Evolutionary conservation across 208 protist genomes (phyloP), one percentile per base, ranked within the genome.

Genomic region (Phytomonas serpens): DNA sequence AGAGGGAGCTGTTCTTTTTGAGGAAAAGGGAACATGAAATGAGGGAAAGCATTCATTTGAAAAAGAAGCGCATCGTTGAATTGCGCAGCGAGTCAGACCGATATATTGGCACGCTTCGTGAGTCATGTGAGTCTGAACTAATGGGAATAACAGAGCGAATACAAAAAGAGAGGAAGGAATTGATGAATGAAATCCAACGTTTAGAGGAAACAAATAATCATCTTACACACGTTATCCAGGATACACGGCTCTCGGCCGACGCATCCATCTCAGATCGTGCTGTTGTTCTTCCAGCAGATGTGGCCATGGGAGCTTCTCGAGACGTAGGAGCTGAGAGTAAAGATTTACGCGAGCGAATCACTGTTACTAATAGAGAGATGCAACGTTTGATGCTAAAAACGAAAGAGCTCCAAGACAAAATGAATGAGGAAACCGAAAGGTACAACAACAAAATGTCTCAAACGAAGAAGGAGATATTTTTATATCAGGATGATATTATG

Each of bases 21-120:
- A 76, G 77, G 6, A 83, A 84, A 75, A 90, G 89, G 51, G 86
- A 90, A 64, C 77, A 84, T n/a, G 87, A 92, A 71, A 77, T 89
- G 68, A 63, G 42, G n/a, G 77, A 72, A 38, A 62, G 85, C 16
- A 87, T 95, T 52, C 80, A 85, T 29, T 67, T 95, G 38, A 95
- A 95, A 69, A 83, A 92, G 78, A 72, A 85, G n/a, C 70, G 86
- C 23, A 74, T 86, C 19, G 71, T 77, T 70, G 84, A 90, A 61
- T 69, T 95, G 66, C 75, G 80, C 34, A 76, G 77, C 14, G 87
- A 95, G 61, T 76, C 87, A 0, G 74, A 81, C 23, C 77, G 78
- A 57, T 88, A 92, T 64, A 68, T 82, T 32, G 76, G 74, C 33
- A 62, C 72, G 19, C 69, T 87, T 66, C 76, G 69, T 23, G 82